Percentiles rank a stretch among this genome's conserved stretches.
Evolutionary conservation across 805 yeast genomes (phyloP).

Genomic region (Clavispora carvajalis): DNA sequence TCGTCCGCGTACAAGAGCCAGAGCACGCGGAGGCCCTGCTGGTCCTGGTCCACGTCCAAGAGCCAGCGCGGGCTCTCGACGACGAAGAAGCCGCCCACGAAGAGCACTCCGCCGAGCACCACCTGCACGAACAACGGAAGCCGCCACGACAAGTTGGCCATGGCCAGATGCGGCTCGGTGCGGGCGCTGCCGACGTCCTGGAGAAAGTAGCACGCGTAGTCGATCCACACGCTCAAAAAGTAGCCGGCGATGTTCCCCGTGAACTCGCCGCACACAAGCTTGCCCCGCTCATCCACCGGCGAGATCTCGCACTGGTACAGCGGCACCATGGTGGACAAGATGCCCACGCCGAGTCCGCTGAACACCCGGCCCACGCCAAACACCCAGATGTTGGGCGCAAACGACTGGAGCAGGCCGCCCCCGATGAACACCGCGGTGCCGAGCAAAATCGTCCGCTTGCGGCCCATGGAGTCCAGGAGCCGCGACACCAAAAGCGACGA

Average conservation of each 20-base stretch:
- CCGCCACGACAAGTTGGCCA: conserved; percentile 60
- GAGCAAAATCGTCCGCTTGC: conserved; percentile 15
- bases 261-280: conserved; percentile 80
- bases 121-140: conserved; percentile 74
- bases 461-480: conserved; percentile 15
- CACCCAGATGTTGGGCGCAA: conserved; percentile 46
- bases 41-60: conserved; percentile 70
- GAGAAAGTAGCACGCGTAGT: conserved; percentile 66
- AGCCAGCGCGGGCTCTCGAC: conserved; percentile 92
- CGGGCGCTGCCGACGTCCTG: conserved; percentile 45
- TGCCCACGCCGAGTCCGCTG: conserved; percentile 84
- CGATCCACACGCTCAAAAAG: conserved; percentile 81
- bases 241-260: conserved; percentile 84
- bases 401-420: conserved; percentile 18
- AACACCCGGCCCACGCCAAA: conserved; percentile 73
- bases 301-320: conserved; percentile 85
- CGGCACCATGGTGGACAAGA: conserved; percentile 79
- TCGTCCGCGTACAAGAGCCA: conserved; percentile 29
- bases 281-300: conserved; percentile 82
- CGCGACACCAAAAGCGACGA: conserved; percentile 14
- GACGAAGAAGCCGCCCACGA: conserved; percentile 69
- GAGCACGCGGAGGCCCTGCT: conserved; percentile 41
- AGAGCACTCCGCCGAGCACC: conserved; percentile 61
- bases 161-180: conserved; percentile 28
- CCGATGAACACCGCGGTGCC: conserved; percentile 14